Percentiles rank a stretch among this genome's conserved stretches.
These are phyloP conservation scores for Yamadazyma takamatsuzukensis DNA, from an alignment of 805 yeast genomes.

Conservation along the genomic window DNA sequence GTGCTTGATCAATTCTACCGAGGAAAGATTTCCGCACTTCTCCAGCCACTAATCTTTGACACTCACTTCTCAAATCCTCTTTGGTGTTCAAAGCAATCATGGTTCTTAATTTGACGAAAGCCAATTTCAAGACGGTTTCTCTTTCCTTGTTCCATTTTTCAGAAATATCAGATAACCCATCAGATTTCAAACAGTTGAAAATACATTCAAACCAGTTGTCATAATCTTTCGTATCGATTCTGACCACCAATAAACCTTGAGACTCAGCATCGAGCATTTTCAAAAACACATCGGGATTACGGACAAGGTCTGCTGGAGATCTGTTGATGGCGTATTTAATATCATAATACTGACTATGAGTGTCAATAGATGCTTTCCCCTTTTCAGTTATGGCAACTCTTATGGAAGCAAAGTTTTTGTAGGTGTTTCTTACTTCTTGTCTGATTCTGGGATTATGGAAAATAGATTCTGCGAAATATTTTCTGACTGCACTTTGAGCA, in stretches of 20 bases:
- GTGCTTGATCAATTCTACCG: slow-evolving; percentile 85
- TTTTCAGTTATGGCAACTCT: slow-evolving; percentile 81
- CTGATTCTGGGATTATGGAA: slow-evolving; percentile 79
- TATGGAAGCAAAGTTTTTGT: slow-evolving; percentile 59
- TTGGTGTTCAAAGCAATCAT: slow-evolving; percentile 72
- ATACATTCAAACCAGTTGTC: slow-evolving; percentile 40
- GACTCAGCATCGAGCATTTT: slow-evolving; percentile 91
- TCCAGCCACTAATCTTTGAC: slow-evolving; percentile 66
- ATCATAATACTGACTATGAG: slow-evolving; percentile 77
- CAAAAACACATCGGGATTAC: slow-evolving; percentile 75
- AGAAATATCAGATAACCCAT: slow-evolving; percentile 72
- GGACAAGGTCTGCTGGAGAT: slow-evolving; percentile 67
- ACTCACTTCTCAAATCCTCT: slow-evolving; percentile 72
- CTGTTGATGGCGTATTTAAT: slow-evolving; percentile 88
- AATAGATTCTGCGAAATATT: slow-evolving; percentile 74
- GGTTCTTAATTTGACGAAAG: slow-evolving; percentile 64
- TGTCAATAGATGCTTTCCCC: slow-evolving; percentile 63
- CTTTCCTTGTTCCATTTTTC: slow-evolving; percentile 80
- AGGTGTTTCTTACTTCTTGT: slow-evolving; percentile 61
- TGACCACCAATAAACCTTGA: slow-evolving; percentile 65
- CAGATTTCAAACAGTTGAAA: slow-evolving; percentile 58
- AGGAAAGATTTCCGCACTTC: slow-evolving; percentile 69
- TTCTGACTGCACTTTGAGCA: slow-evolving; percentile 70
- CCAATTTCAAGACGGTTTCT: slow-evolving; percentile 58
- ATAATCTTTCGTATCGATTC: slow-evolving; percentile 50